Evolutionary conservation across 2,329 filamentous ascomycete genomes (phyloP).

Genomic region (Fusarium falciforme): DNA sequence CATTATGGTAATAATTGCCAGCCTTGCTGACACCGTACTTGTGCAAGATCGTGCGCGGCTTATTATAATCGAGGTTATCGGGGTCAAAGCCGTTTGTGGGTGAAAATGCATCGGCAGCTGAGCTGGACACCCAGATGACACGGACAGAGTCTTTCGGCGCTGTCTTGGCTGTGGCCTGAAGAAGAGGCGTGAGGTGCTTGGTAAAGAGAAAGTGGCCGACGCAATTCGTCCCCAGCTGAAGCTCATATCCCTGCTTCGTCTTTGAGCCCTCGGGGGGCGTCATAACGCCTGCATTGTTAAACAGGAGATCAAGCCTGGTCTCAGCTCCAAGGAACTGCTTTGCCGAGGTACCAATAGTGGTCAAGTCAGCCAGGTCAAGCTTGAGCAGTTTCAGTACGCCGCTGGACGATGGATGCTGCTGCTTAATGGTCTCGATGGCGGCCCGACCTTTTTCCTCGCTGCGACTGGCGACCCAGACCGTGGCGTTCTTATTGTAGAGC

Average conservation of each 20-base stretch:
- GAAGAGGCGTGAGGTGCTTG: constrained; percentile 51
- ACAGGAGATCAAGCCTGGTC: constrained; percentile 52
- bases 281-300: constrained; percentile 61
- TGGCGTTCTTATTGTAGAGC: constrained; percentile 65
- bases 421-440: constrained; percentile 59
- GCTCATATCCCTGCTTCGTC: constrained; percentile 56
- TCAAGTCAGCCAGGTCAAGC: constrained; percentile 58
- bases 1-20: constrained; percentile 46
- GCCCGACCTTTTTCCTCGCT: constrained; percentile 55
- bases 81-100: constrained; percentile 40
- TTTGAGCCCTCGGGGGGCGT: constrained; percentile 52
- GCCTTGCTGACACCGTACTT: constrained; percentile 49
- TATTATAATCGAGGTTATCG: constrained; percentile 44
- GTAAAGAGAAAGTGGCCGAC: constrained; percentile 56
- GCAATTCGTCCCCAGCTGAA: constrained; percentile 57
- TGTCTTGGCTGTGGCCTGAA: constrained; percentile 49
- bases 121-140: constrained; percentile 49
- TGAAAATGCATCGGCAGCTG: constrained; percentile 42
- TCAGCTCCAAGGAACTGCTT: constrained; percentile 47
- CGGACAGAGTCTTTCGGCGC: constrained; percentile 46
- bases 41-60: constrained; percentile 31
- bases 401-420: constrained; percentile 48
- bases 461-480: constrained; percentile 66
- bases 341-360: constrained; percentile 48
- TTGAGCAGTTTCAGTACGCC: constrained; percentile 57